Conservation (phyloP, 2,329 filamentous ascomycete species). For the Alternaria viburni region DNA sequence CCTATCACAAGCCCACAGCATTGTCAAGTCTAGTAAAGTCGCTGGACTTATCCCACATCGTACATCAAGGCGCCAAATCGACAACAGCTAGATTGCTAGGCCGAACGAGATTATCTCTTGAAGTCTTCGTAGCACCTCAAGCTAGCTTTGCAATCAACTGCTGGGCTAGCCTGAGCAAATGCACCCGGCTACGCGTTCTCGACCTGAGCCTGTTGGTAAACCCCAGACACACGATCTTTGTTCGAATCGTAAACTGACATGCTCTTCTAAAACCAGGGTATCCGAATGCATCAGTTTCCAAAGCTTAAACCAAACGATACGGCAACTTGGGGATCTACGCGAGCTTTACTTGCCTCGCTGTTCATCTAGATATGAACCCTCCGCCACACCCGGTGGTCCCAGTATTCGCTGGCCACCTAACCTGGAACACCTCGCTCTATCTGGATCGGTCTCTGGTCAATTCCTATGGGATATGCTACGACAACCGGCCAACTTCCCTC, state of each 20-base stretch:
- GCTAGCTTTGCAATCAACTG: slow-evolving; percentile 64
- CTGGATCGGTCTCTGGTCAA: slow-evolving; percentile 52
- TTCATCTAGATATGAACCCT: slow-evolving; percentile 37
- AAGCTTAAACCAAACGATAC: slow-evolving; percentile 58
- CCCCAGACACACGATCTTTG: not conserved
- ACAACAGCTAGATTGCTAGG: slow-evolving; percentile 63
- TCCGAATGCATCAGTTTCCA: slow-evolving; percentile 57
- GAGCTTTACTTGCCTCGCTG: slow-evolving; percentile 55
- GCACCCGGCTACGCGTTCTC: slow-evolving; percentile 55
- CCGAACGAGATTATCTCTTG: slow-evolving; percentile 59
- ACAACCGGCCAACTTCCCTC: slow-evolving; percentile 40
- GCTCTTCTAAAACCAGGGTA: slow-evolving; percentile 37
- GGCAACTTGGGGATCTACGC: slow-evolving; percentile 53
- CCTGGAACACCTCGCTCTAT: slow-evolving; percentile 50
- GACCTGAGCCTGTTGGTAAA: slow-evolving; percentile 56
- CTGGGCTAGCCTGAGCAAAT: slow-evolving; percentile 64
- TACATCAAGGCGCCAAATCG: slow-evolving; percentile 65
- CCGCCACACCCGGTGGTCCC: slow-evolving; percentile 18
- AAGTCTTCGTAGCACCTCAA: slow-evolving; percentile 64
- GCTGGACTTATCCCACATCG: slow-evolving; percentile 61
- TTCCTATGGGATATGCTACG: slow-evolving; percentile 50
- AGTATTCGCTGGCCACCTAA: slow-evolving; percentile 53
- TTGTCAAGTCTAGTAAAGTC: slow-evolving; percentile 58
- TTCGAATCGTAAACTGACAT: not conserved
- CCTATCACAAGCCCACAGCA: slow-evolving; percentile 49